These are phyloP conservation scores for Canavalia gladiata DNA, from an alignment of 306 rosid genomes.

Conservation along the genomic window DNA sequence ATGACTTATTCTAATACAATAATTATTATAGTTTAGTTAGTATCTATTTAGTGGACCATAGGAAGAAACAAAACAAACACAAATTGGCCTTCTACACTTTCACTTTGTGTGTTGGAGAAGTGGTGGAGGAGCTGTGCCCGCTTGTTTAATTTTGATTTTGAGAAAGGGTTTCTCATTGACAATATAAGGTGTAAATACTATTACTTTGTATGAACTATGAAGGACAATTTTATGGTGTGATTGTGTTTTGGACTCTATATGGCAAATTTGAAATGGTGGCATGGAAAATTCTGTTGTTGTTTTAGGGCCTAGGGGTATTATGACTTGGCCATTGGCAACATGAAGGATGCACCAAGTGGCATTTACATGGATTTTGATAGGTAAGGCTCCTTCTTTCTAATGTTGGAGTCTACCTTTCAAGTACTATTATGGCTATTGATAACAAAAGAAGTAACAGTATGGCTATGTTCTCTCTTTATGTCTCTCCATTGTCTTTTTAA, in stretches of 20 bases:
- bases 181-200: slow-evolving; percentile 54
- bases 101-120: slow-evolving; percentile 23
- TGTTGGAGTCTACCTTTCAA: background rate
- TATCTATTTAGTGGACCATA: slow-evolving; percentile 17
- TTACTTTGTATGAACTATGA: slow-evolving; percentile 23
- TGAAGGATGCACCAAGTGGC: background rate
- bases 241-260: slow-evolving; percentile 1
- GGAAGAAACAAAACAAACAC: background rate
- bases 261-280: background rate
- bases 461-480: background rate
- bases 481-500: background rate
- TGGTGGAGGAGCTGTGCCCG: slow-evolving; percentile 65
- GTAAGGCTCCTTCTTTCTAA: background rate
- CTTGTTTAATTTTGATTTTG: slow-evolving; percentile 47
- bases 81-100: slow-evolving; percentile 4
- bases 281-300: slow-evolving; percentile 9
- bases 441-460: background rate
- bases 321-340: background rate
- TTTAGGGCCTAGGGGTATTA: background rate
- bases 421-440: background rate
- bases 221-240: background rate
- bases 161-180: slow-evolving; percentile 26
- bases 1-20: slow-evolving; percentile 40
- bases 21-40: background rate
- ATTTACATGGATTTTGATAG: slow-evolving; percentile 6